Evolutionary conservation across 164 flowering plant species (phyloP), one percentile per base, ranked within the genome.

Genomic region (Nymphaea colorata): DNA sequence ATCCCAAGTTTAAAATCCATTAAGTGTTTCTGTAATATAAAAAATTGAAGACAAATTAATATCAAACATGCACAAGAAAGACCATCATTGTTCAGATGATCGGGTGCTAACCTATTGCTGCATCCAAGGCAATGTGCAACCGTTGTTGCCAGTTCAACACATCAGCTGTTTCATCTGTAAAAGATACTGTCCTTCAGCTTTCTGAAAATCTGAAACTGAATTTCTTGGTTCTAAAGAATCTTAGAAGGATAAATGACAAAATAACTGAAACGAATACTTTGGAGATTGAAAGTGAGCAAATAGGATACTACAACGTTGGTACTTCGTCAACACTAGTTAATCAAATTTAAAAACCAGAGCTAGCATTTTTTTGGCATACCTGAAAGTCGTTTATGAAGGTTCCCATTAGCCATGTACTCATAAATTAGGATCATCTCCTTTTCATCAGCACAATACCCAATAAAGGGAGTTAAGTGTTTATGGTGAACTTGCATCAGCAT

Each of bases 321-420:
- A 4, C 6, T 10, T 65, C 55, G 25, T 4, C 67, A 15, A 10
- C 5, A 5, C 45, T 7, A 14, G n/a, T 61, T 61, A 11, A 11
- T 11, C n/a, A 7, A 64, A 15, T 6, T 8, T 64, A 16, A 8
- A 41, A 8, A 42, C 3, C 15, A 64, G 47, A 47, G 16, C 11
- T 44, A 18, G 55, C 59, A 45, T 11, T 16, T 25, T 25, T 42
- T 74, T 3, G 67, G 60, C 11, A 17, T 66, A 80, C 80, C 87
- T 70, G 77, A 78, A 3, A 83, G 71, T 76, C 72, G 75, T 17
- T 45, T 71, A 45, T 44, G 36, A 4, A 83, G 76, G 70, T 82
- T 72, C 25, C 85, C 83, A 68, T 79, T 76, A 15, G 80, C 69
- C 87, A 85, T 79, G 76, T 70, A 79, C 70, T 83, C 89, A 67